These are phyloP conservation scores for Yamadazyma laniorum DNA, from an alignment of 805 yeast genomes.

Conservation along the genomic window DNA sequence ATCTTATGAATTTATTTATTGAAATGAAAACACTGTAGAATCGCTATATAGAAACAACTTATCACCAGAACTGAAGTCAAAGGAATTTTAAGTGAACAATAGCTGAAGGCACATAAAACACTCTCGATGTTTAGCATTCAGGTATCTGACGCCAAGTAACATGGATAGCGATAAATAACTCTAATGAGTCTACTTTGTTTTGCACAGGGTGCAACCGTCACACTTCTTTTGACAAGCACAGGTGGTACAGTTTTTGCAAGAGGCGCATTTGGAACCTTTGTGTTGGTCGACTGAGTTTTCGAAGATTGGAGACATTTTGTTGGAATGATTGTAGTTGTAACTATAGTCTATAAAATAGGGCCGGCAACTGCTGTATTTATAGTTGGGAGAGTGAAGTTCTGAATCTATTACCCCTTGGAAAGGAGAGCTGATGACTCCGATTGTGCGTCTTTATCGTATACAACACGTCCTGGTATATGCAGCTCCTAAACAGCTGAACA, in stretches of 20 bases:
- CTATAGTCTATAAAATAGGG: too few species aligned
- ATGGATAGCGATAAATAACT: constrained; percentile 1
- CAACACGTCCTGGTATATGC: too few species aligned
- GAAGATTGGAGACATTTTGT: constrained; percentile 7
- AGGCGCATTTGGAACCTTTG: constrained; percentile 10
- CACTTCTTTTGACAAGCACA: constrained; percentile 13
- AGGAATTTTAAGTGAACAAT: too few species aligned
- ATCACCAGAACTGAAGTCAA: background rate
- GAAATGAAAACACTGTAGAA: constrained; percentile 5
- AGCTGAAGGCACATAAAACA: too few species aligned
- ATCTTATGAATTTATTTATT: background rate
- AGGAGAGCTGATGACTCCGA: too few species aligned
- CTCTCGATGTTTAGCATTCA: too few species aligned
- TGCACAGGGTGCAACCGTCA: constrained; percentile 11
- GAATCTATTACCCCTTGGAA: too few species aligned
- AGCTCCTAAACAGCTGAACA: too few species aligned
- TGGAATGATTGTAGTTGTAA: too few species aligned
- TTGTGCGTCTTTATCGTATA: too few species aligned
- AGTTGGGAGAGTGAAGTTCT: too few species aligned
- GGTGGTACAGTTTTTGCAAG: constrained; percentile 11
- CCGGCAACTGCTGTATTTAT: too few species aligned
- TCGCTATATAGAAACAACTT: background rate
- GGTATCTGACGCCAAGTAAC: background rate
- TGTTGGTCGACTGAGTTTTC: constrained; percentile 12
- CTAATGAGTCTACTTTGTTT: constrained; percentile 5